Evolutionary conservation across 1,284 basidiomycete genomes (phyloP), one percentile per base, ranked within the genome.

Genomic region (Cutaneotrichosporon dermatis): DNA sequence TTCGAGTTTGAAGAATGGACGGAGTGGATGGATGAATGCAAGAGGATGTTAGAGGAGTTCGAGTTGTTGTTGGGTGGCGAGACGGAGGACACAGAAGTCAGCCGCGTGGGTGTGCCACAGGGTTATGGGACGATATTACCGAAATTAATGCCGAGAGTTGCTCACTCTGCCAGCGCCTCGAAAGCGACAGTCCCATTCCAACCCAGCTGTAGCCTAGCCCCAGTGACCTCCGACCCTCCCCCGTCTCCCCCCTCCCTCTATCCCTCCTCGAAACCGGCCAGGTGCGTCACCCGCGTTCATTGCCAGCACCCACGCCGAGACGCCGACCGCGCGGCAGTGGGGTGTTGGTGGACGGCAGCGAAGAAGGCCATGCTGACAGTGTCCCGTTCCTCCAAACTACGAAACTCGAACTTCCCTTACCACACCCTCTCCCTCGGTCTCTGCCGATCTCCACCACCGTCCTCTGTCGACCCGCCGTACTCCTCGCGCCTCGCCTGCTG

Each of bases 61-160:
- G 3, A 8, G 45, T 46, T 5, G n/a, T 16, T 49, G 46, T 49
- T 49, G 46, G 46, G 46, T 49, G 46, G 46, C 46, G 46, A 36
- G 46, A 33, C 11, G 15, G 45, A 25, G 40, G 43, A 35, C 7
- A 52, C 11, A 60, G 51, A 62, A 62, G 58, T 51, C 62, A 63
- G 42, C 44, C 62, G 62, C 62, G 62, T 53, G 10, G 3, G 35
- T 4, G 10, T 9, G 46, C 46, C 46, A 49, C 46, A 49, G 5
- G 46, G 11, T 11, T 6, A 8, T 1, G 8, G 3, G 6, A 12
- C 11, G 10, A 49, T 49, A 49, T 49, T 49, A 8, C 46, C 46
- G 46, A 6, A 6, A 34, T 13, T 49, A 49, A 49, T 12, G 33
- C 46, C 46, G 46, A 10, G 34, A 13, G 7, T 25, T 49, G 46